Percentiles rank a stretch among this genome's conserved stretches.
Conservation (phyloP, 1,284 basidiomycete species). For the Ganoderma multipileum region DNA sequence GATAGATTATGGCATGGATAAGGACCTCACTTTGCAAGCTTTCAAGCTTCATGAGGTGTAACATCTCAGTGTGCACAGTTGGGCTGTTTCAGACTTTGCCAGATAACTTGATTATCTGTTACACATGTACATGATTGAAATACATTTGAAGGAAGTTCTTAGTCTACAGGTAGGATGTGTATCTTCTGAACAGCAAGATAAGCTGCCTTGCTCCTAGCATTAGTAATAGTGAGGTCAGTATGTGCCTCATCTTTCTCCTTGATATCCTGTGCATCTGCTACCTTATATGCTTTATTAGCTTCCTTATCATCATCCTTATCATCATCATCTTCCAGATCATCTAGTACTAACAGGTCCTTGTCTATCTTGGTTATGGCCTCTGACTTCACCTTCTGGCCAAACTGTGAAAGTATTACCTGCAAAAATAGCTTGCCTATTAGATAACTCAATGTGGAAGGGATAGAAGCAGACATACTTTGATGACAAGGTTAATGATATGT, state of each 20-base stretch:
- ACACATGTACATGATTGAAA: background rate
- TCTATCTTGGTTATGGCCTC: background rate
- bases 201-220: too few species aligned
- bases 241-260: too few species aligned
- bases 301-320: too few species aligned
- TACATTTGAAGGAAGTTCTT: too few species aligned
- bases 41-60: background rate
- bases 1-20: background rate
- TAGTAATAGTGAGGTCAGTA: too few species aligned
- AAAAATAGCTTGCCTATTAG: background rate
- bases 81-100: background rate
- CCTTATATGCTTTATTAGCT: too few species aligned
- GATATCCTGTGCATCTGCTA: too few species aligned
- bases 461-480: background rate
- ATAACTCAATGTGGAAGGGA: background rate
- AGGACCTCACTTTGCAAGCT: background rate
- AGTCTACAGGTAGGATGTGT: too few species aligned
- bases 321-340: background rate
- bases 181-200: too few species aligned
- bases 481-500: background rate
- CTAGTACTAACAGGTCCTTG: background rate
- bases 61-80: background rate
- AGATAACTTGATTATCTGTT: background rate
- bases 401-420: background rate
- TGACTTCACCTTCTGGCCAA: background rate